phyloP scores from a whole-genome alignment of 495 filamentous ascomycete species.

The Penicillium dipodomyicola region DNA sequence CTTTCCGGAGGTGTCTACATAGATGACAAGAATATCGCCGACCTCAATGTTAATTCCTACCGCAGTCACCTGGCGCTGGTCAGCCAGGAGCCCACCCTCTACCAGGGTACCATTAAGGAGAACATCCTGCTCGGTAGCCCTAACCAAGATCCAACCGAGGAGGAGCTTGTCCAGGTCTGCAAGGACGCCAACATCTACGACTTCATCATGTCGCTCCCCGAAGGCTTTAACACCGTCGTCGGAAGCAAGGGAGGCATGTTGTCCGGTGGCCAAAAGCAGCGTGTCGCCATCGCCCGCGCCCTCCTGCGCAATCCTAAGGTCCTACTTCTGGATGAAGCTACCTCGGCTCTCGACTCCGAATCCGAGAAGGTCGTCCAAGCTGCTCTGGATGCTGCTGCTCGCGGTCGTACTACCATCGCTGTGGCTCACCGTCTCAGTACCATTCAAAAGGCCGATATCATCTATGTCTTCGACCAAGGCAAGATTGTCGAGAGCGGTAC shows the following conservation, averaged over 20 bases:
- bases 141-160: slow-evolving; percentile 62
- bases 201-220: slow-evolving; percentile 74
- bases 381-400: slow-evolving; percentile 70
- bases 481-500: slow-evolving; percentile 70
- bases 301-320: slow-evolving; percentile 68
- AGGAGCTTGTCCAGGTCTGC: slow-evolving; percentile 69
- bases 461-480: slow-evolving; percentile 80
- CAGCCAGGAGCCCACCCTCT: slow-evolving; percentile 82
- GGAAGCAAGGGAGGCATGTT: slow-evolving; percentile 76
- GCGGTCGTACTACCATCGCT: slow-evolving; percentile 74
- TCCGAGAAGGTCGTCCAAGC: slow-evolving; percentile 81
- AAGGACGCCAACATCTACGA: slow-evolving; percentile 90
- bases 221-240: slow-evolving; percentile 73
- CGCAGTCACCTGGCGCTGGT: slow-evolving; percentile 75
- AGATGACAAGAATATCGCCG: slow-evolving; percentile 71
- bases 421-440: slow-evolving; percentile 77
- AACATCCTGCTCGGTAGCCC: slow-evolving; percentile 74
- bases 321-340: slow-evolving; percentile 79
- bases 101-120: slow-evolving; percentile 80
- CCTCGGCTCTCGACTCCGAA: slow-evolving; percentile 76
- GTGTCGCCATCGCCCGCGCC: slow-evolving; percentile 73
- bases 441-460: slow-evolving; percentile 79
- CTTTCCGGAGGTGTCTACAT: slow-evolving; percentile 68
- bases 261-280: slow-evolving; percentile 82
- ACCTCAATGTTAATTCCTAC: slow-evolving; percentile 75